Evolutionary conservation across 257 asterid species (phyloP).

Genomic region (Solanum virginianum): DNA sequence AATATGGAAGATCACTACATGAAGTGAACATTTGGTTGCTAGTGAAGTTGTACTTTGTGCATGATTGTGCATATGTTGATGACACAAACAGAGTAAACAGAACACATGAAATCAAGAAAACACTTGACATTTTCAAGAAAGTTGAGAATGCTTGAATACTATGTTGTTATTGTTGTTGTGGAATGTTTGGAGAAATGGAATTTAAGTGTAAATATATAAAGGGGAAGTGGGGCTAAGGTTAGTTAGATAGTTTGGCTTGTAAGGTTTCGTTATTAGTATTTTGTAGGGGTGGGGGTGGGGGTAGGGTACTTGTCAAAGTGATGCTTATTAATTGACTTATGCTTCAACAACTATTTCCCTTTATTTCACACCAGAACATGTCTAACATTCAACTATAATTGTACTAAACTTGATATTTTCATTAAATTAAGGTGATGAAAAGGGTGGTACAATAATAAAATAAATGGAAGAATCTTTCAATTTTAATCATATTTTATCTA

Average conservation of each 20-base stretch:
- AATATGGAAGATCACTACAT: slow-evolving; percentile 57
- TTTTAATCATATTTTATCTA: not conserved
- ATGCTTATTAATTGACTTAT: slow-evolving; percentile 7
- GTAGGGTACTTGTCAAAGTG: slow-evolving; percentile 15
- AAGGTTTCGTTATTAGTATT: slow-evolving; percentile 1
- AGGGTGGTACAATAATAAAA: not conserved
- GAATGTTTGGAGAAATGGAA: not conserved
- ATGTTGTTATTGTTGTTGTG: not conserved
- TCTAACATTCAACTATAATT: slow-evolving; percentile 43
- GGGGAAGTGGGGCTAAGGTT: slow-evolving; percentile 38
- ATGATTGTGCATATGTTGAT: slow-evolving; percentile 46
- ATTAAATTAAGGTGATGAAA: not conserved
- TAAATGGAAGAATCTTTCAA: not conserved
- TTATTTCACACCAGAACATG: slow-evolving; percentile 19
- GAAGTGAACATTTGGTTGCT: slow-evolving; percentile 37
- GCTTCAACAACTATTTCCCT: slow-evolving; percentile 16
- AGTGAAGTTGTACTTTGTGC: slow-evolving; percentile 43
- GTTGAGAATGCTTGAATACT: not conserved
- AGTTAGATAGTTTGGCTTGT: slow-evolving; percentile 54
- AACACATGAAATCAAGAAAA: slow-evolving; percentile 7
- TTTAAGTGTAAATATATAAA: not conserved
- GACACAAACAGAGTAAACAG: slow-evolving; percentile 15
- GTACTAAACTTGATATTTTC: not conserved
- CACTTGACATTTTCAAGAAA: slow-evolving; percentile 4
- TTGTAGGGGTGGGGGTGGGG: not conserved